phyloP scores from a whole-genome alignment of 805 yeast genomes.

The Metschnikowia lochheadii region DNA sequence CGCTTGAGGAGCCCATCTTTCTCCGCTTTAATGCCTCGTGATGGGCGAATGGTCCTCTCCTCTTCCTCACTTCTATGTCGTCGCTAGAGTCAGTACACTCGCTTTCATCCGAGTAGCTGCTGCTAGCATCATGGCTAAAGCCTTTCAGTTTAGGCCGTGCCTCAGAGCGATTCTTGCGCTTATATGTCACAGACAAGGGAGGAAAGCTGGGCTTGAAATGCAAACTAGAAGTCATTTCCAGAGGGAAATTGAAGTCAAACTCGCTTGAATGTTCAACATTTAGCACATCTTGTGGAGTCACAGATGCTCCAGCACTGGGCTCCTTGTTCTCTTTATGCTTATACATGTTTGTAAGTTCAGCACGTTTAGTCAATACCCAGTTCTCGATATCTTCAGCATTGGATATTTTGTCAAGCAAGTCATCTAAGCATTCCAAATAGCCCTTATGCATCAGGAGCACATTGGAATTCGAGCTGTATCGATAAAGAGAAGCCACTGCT shows the following conservation, averaged over 20 bases:
- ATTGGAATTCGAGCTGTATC: slow-evolving; percentile 53
- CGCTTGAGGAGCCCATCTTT: slow-evolving; percentile 3
- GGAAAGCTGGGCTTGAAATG: slow-evolving; percentile 35
- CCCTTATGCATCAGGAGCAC: slow-evolving; percentile 50
- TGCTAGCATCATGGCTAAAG: slow-evolving; percentile 6
- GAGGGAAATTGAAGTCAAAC: slow-evolving; percentile 25
- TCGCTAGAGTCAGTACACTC: slow-evolving; percentile 15
- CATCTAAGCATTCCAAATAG: slow-evolving; percentile 58
- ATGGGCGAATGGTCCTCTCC: slow-evolving; percentile 3
- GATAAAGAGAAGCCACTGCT: slow-evolving; percentile 49
- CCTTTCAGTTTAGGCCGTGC: slow-evolving; percentile 8
- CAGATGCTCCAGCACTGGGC: not conserved
- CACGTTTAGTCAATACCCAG: slow-evolving; percentile 48
- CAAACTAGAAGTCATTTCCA: slow-evolving; percentile 24
- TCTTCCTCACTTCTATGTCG: slow-evolving; percentile 8
- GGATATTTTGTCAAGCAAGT: slow-evolving; percentile 41
- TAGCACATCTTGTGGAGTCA: slow-evolving; percentile 37
- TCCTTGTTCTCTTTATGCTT: slow-evolving; percentile 9
- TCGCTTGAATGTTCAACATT: slow-evolving; percentile 42
- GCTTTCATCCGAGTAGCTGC: slow-evolving; percentile 20
- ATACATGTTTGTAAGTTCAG: slow-evolving; percentile 32
- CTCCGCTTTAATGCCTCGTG: slow-evolving; percentile 8
- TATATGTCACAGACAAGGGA: slow-evolving; percentile 37
- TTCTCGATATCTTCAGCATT: slow-evolving; percentile 45
- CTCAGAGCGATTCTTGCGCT: slow-evolving; percentile 9